Evolutionary conservation across 306 rosid genomes (phyloP).

Genomic region (Prosopis cineraria): DNA sequence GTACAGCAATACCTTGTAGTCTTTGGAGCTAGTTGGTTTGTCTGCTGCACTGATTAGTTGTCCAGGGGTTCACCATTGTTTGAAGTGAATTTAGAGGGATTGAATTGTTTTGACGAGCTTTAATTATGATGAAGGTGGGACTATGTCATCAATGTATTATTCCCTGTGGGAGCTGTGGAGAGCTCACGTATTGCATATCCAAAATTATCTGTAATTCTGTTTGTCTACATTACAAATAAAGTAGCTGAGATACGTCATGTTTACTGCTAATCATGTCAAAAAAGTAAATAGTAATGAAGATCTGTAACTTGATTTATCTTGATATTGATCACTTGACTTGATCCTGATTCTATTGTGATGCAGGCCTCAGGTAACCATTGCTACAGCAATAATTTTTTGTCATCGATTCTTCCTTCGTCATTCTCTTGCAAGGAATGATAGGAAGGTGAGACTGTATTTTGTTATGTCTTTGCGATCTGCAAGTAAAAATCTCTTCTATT

Average conservation of each 20-base stretch:
- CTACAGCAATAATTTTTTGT: slow-evolving; percentile 95
- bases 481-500: neutral
- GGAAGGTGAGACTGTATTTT: slow-evolving; percentile 73
- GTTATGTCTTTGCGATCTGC: neutral
- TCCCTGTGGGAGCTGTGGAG: neutral
- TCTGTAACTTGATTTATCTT: slow-evolving; percentile 17
- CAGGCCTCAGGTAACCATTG: slow-evolving; percentile 99
- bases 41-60: neutral
- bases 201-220: slow-evolving; percentile 9
- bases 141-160: slow-evolving; percentile 18
- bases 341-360: slow-evolving; percentile 40
- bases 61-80: neutral
- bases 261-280: slow-evolving; percentile 14
- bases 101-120: neutral
- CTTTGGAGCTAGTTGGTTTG: neutral
- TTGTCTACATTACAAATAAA: slow-evolving; percentile 3
- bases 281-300: neutral
- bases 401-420: slow-evolving; percentile 95
- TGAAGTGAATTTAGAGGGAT: neutral
- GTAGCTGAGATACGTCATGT: neutral
- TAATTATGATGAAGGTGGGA: neutral
- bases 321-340: slow-evolving; percentile 1
- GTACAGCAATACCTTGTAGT: neutral
- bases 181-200: slow-evolving; percentile 4
- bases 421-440: slow-evolving; percentile 91